Base-by-base conservation (phyloP, 2,329 filamentous ascomycete species). In the Penicillium sp. region DNA sequence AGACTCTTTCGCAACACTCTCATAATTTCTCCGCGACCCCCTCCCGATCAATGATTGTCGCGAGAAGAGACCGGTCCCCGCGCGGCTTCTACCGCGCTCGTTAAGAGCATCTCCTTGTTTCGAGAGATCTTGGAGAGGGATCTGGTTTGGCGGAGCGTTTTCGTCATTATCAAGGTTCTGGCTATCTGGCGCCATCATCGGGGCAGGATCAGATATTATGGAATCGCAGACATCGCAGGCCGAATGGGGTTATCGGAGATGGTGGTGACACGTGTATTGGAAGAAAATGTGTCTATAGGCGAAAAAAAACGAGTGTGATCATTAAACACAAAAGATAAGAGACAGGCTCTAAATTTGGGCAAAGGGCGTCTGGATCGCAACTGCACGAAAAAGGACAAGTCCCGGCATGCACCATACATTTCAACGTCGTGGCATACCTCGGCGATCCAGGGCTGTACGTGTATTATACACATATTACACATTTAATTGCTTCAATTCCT, bases 71-170 rank as follows among this genome's bases (percentile, higher is more conserved):
- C 67, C 78, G 71, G 61, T 78, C 73, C 64, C 78, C 56, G 58
- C 63, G 55, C 66, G 67, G 57, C 61, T 62, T 59, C 67, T 61
- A 28, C 72, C 62, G 58, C 66, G 63, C 26, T 68, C 70, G 30
- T 67, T 69, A 17, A 64, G 56, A 33, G 61, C 62, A 45, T 71
- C 72, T 33, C 71, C 71, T 26, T 72, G 69, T 56, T 73, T 71
- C 12, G 77, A 77, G 35, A 89, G 77, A 64, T 87, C 83, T 72
- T 86, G 86, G 56, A 93, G 78, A 57, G 88, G 88, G 75, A 94
- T 92, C 59, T 75, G 73, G 55, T 68, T 59, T n/a, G 61, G 59
- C 22, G 65, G 59, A 50, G 60, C 58, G 50, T 62, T 62, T 37
- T 70, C 64, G 56, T 64, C 56, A 61, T 67, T 56, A 58, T 65